A percentile compares a stretch with the other conserved stretches of the same genome.
phyloP scores from a whole-genome alignment of 2,329 filamentous ascomycete species.

The Sporothrix protearum region DNA sequence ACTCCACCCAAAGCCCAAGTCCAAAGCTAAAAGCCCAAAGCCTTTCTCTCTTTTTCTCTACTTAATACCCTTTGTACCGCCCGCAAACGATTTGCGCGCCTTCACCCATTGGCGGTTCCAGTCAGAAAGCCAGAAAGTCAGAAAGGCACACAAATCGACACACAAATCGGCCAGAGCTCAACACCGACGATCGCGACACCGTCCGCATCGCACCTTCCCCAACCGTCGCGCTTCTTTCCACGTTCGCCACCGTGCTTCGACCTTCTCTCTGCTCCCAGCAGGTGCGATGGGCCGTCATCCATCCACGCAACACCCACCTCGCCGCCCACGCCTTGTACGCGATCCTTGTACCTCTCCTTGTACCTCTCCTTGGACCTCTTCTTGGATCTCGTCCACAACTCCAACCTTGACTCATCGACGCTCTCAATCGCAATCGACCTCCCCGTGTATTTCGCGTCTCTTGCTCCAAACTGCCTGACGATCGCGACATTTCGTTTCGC shows the following conservation, averaged over 20 bases:
- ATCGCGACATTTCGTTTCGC: background rate
- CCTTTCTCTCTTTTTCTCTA: background rate
- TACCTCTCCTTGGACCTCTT: background rate
- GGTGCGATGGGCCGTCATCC: constrained; percentile 24
- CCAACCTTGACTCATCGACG: too few relatives aligned
- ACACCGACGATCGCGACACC: background rate
- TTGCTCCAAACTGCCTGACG: background rate
- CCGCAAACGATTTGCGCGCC: background rate
- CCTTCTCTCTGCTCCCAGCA: background rate
- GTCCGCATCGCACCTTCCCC: constrained; percentile 5
- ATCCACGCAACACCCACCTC: constrained; percentile 7
- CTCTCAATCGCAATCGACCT: background rate
- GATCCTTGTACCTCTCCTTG: background rate
- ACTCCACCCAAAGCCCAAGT: background rate
- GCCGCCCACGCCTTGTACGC: background rate
- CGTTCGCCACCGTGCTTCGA: background rate
- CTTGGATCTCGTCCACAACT: background rate
- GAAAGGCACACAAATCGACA: too few relatives aligned
- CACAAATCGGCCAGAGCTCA: background rate
- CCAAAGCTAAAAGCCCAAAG: too few relatives aligned
- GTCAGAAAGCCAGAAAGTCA: background rate
- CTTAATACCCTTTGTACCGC: background rate
- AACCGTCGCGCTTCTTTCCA: background rate
- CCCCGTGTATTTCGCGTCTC: background rate
- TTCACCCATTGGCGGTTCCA: background rate